phyloP scores from a whole-genome alignment of 805 yeast species.

The Priceomyces fermenticarens region DNA sequence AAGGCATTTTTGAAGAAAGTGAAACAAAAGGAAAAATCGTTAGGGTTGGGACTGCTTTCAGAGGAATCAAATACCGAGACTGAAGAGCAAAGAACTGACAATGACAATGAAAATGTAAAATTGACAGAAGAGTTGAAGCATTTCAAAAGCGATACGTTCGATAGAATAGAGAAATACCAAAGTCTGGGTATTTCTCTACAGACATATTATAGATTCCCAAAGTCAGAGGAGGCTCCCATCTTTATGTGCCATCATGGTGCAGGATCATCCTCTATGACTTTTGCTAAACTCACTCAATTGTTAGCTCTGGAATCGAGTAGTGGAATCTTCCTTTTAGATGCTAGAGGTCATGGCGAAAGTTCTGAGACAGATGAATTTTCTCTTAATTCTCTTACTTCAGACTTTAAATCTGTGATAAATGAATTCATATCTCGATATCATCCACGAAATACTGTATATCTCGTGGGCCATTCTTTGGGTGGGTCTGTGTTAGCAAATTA shows the following conservation, averaged over 20 bases:
- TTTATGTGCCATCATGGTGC: slow-evolving; percentile 92
- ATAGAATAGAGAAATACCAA: slow-evolving; percentile 14
- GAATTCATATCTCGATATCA: slow-evolving; percentile 25
- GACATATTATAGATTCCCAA: slow-evolving; percentile 59
- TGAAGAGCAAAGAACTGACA: neutral
- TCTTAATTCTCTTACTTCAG: slow-evolving; percentile 53
- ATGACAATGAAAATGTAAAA: neutral
- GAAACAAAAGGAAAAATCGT: slow-evolving; percentile 20
- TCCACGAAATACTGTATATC: slow-evolving; percentile 38
- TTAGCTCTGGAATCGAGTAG: slow-evolving; percentile 11
- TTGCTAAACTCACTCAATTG: slow-evolving; percentile 49
- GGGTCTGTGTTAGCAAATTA: slow-evolving; percentile 75
- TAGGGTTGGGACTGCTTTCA: slow-evolving; percentile 17
- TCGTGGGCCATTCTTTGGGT: slow-evolving; percentile 91
- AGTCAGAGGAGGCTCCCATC: slow-evolving; percentile 42
- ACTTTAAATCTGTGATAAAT: slow-evolving; percentile 50
- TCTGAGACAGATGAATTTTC: slow-evolving; percentile 29
- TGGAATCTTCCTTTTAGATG: slow-evolving; percentile 73
- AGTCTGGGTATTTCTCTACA: slow-evolving; percentile 20
- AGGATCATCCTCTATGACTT: slow-evolving; percentile 83
- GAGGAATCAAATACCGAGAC: slow-evolving; percentile 10
- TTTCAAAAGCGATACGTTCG: slow-evolving; percentile 14
- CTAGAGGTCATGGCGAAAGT: slow-evolving; percentile 77
- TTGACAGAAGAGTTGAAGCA: neutral
- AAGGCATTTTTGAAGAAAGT: slow-evolving; percentile 21